A percentile compares a stretch with the other conserved stretches of the same genome.
Evolutionary conservation across 2,329 filamentous ascomycete genomes (phyloP).

Genomic region (Pseudophaeomoniella oleicola): DNA sequence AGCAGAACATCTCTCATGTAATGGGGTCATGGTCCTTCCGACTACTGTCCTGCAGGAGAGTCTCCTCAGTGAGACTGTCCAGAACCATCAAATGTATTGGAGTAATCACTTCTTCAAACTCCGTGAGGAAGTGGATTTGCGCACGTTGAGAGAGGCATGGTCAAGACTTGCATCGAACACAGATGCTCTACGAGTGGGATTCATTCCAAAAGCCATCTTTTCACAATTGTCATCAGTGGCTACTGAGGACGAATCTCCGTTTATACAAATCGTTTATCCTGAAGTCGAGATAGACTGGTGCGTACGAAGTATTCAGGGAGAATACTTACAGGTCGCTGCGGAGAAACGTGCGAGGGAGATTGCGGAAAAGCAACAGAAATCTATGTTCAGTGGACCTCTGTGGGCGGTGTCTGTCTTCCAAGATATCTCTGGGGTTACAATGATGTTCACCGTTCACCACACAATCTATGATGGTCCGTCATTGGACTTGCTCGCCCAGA

Average conservation of each 20-base stretch:
- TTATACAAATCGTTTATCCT: neutral
- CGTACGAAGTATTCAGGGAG: no score
- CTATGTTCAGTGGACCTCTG: neutral
- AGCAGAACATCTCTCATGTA: no score
- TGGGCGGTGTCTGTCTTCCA: conserved; percentile 7
- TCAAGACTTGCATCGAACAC: neutral
- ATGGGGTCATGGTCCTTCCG: conserved; percentile 13
- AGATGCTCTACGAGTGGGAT: neutral
- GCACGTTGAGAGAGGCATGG: neutral
- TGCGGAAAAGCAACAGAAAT: neutral
- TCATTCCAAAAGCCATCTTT: no score
- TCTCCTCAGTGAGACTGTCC: conserved; percentile 24
- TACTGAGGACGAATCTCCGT: no score
- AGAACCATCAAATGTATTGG: conserved; percentile 23
- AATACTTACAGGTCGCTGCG: neutral
- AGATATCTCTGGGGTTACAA: conserved; percentile 10
- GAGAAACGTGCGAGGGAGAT: neutral
- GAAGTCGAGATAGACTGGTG: neutral
- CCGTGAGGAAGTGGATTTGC: conserved; percentile 13
- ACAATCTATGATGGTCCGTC: conserved; percentile 19
- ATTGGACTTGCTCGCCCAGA: conserved; percentile 14
- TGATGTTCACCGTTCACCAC: conserved; percentile 24
- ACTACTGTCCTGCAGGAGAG: conserved; percentile 23
- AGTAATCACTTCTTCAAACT: conserved; percentile 23
- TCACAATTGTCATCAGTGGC: no score